Evolutionary conservation across 805 yeast species (phyloP), one percentile per base, ranked within the genome.

Genomic region (Komagataella mondaviorum): DNA sequence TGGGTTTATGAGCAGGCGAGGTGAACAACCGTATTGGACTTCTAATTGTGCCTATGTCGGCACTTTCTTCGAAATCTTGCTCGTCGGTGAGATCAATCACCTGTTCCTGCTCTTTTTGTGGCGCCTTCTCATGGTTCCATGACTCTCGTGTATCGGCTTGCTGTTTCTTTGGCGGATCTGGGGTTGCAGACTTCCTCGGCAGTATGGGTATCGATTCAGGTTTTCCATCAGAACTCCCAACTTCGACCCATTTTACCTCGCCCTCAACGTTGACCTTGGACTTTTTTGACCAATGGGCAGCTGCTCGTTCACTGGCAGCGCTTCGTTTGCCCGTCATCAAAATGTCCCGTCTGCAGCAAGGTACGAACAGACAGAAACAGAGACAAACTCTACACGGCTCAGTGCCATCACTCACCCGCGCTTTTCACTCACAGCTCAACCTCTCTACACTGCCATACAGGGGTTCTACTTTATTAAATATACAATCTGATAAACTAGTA

Each of bases 401-500:
- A 8, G 14, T 12, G 39, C 10, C 39, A 30, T 30, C 39, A 2
- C 14, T 4, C 39, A 8, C 14, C 14, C 39, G 39, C 39, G 39
- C 39, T 30, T 30, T 30, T 30, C 39, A 30, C 6, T 14, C 39
- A 7, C 39, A 4, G 10, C 39, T 14, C n/a, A 30, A 4, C 6
- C 36, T n/a, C 36, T 10, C 39, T 30, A 30, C 39, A 8, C 4
- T 10, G 44, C 23, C 60, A 53, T 1, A 63, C 22, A 3, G 55
- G 45, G 17, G 4, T 24, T 47, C 30, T 24, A 23, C 43, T 51
- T 14, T 14, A 18, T 20, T 12, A 14, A 23, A 43, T 14, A 23
- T n/a, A 14, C 16, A 43, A 12, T 6, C 12, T 16, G n/a, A 43
- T 20, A 16, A 14, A 20, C 78, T 90, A 93, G 93, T 93, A 93